phyloP scores from a whole-genome alignment of 257 asterid species.

The Solanum peruvianum region DNA sequence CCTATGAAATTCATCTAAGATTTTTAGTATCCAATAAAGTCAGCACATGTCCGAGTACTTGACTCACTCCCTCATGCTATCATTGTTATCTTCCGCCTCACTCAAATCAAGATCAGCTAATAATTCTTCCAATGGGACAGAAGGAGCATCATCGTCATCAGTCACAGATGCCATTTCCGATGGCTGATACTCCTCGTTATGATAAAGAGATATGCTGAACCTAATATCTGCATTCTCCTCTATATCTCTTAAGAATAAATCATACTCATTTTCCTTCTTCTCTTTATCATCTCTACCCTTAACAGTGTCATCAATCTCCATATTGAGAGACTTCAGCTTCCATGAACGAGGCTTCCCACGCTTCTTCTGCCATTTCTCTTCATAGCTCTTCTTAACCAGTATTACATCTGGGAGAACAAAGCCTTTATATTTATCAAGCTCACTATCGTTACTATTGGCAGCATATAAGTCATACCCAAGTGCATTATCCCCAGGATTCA shows the following conservation, averaged over 20 bases:
- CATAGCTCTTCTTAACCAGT: slow-evolving; percentile 5
- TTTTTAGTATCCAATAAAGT: not conserved
- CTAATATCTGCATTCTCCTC: slow-evolving; percentile 19
- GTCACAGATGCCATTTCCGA: slow-evolving; percentile 32
- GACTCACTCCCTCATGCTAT: not conserved
- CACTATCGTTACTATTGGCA: slow-evolving; percentile 30
- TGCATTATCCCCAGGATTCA: slow-evolving; percentile 42
- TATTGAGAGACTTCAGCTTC: slow-evolving; percentile 37
- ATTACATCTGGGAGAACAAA: slow-evolving; percentile 29
- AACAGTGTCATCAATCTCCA: slow-evolving; percentile 27
- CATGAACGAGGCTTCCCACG: slow-evolving; percentile 21
- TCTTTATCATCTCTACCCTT: slow-evolving; percentile 27
- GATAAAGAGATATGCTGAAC: slow-evolving; percentile 29
- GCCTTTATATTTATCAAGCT: slow-evolving; percentile 25
- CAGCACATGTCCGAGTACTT: not conserved
- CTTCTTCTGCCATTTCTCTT: slow-evolving; percentile 18
- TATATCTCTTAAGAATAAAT: slow-evolving; percentile 41
- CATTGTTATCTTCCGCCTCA: not conserved
- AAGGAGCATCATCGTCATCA: slow-evolving; percentile 1
- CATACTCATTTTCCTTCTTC: slow-evolving; percentile 34
- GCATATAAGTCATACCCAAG: slow-evolving; percentile 45
- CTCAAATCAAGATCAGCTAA: slow-evolving; percentile 1
- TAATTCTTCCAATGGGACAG: not conserved
- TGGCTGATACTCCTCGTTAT: slow-evolving; percentile 38
- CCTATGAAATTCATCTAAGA: not conserved